Percentiles rank a stretch among this genome's conserved stretches.
These are phyloP conservation scores for Syncephalis plumigaleata DNA, from an alignment of 371 early-diverging fungal species.

Conservation along the genomic window DNA sequence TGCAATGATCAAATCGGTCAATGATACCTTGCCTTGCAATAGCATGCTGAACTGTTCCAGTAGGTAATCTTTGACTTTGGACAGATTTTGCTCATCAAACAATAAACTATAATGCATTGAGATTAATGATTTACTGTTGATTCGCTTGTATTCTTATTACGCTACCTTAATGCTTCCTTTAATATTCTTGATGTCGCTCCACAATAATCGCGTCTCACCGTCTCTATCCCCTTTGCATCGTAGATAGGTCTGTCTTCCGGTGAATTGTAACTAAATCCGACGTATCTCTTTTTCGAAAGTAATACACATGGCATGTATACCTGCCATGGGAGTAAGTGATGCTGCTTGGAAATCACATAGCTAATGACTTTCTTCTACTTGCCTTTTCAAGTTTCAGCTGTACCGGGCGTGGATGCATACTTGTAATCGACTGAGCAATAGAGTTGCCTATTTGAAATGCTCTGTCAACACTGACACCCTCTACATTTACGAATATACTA, in stretches of 20 bases:
- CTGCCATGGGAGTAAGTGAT: conserved; percentile 11
- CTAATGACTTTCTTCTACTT: not conserved
- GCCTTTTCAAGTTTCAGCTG: conserved; percentile 83
- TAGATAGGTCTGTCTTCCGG: conserved; percentile 36
- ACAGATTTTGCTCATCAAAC: conserved; percentile 62
- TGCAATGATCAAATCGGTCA: conserved; percentile 69
- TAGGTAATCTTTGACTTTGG: conserved; percentile 53
- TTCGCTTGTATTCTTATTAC: not conserved
- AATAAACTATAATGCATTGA: conserved; percentile 25
- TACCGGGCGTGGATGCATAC: conserved; percentile 53
- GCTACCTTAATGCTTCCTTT: conserved; percentile 53
- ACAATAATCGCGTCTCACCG: conserved; percentile 76
- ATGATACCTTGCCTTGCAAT: conserved; percentile 34
- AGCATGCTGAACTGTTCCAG: conserved; percentile 51
- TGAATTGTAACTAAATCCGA: conserved; percentile 63
- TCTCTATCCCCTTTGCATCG: conserved; percentile 93
- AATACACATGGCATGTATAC: conserved; percentile 77
- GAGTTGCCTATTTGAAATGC: conserved; percentile 66
- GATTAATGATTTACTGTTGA: not conserved
- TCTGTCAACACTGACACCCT: conserved; percentile 38
- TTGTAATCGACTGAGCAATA: conserved; percentile 55
- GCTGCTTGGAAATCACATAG: not conserved
- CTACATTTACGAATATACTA: conserved; percentile 62
- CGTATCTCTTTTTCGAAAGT: conserved; percentile 80
- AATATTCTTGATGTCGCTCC: conserved; percentile 56